A percentile compares a stretch with the other conserved stretches of the same genome.
Conservation (phyloP, 352 stramenopile genomes). For the Peronosclerospora sorghi region DNA sequence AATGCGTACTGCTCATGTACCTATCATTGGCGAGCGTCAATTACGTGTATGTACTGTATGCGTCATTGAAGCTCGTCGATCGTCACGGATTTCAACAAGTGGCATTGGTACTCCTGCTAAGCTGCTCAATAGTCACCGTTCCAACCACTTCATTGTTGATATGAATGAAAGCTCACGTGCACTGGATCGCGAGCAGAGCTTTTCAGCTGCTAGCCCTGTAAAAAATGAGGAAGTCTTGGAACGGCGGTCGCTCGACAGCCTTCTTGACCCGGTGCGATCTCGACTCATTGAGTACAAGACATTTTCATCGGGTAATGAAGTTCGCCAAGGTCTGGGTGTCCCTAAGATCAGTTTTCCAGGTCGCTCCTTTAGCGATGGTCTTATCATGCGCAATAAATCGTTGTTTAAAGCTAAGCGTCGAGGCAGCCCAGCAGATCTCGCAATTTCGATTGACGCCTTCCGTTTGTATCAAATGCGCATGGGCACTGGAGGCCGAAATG, state of each 20-base stretch:
- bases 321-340: constrained; percentile 21
- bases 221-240: constrained; percentile 10
- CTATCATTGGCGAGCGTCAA: constrained; percentile 58
- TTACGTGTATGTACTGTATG: constrained; percentile 76
- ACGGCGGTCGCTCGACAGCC: constrained; percentile 60
- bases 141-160: constrained; percentile 15
- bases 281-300: constrained; percentile 79
- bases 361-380: constrained; percentile 67
- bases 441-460: constrained; percentile 71
- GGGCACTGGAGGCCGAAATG: constrained; percentile 31
- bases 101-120: constrained; percentile 8
- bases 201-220: constrained; percentile 23
- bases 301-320: constrained; percentile 33
- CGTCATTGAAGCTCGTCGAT: constrained; percentile 55
- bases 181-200: constrained; percentile 34
- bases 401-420: constrained; percentile 54
- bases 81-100: constrained; percentile 25
- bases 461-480: constrained; percentile 52
- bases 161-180: constrained; percentile 1
- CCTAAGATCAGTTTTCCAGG: constrained; percentile 53
- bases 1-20: constrained; percentile 51
- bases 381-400: constrained; percentile 55
- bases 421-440: constrained; percentile 55
- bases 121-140: constrained; percentile 2
- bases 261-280: constrained; percentile 61